Percentiles rank a stretch among this genome's conserved stretches.
Evolutionary conservation across 2,329 filamentous ascomycete genomes (phyloP).

Genomic region (Teratosphaeria nubilosa): DNA sequence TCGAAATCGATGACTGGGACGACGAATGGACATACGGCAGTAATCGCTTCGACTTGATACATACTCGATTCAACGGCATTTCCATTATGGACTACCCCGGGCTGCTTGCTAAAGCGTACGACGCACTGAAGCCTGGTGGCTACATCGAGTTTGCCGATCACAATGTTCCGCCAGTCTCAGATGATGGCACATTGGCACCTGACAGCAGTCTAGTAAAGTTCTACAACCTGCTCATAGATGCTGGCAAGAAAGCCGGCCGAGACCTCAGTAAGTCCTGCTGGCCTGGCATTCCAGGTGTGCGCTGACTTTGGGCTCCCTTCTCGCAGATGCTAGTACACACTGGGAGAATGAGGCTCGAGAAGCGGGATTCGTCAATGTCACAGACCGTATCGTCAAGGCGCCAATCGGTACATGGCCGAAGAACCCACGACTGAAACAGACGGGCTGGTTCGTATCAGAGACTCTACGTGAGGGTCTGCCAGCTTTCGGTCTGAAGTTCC

Average conservation of each 20-base stretch:
- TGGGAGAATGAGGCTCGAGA: background rate
- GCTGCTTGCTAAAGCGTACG: conserved; percentile 22
- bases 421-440: conserved; percentile 18
- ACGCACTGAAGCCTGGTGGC: conserved; percentile 31
- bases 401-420: conserved; percentile 22
- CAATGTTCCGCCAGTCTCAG: conserved; percentile 28
- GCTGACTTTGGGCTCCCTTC: background rate
- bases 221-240: conserved; percentile 11
- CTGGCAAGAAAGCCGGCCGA: conserved; percentile 10
- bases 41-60: conserved; percentile 32
- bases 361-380: conserved; percentile 18
- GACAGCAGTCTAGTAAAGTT: conserved; percentile 14
- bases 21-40: conserved; percentile 27
- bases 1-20: conserved; percentile 24
- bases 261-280: conserved; percentile 8
- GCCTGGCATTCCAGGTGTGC: conserved; percentile 8
- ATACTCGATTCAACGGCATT: conserved; percentile 28
- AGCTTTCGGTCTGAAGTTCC: conserved; percentile 34
- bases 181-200: conserved; percentile 30
- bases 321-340: background rate
- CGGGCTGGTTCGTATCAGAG: conserved; percentile 6
- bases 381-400: conserved; percentile 13
- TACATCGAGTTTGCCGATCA: conserved; percentile 36
- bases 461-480: conserved; percentile 31
- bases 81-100: conserved; percentile 13